phyloP scores from a whole-genome alignment of 805 yeast species.

The Wickerhamia fluorescens region DNA sequence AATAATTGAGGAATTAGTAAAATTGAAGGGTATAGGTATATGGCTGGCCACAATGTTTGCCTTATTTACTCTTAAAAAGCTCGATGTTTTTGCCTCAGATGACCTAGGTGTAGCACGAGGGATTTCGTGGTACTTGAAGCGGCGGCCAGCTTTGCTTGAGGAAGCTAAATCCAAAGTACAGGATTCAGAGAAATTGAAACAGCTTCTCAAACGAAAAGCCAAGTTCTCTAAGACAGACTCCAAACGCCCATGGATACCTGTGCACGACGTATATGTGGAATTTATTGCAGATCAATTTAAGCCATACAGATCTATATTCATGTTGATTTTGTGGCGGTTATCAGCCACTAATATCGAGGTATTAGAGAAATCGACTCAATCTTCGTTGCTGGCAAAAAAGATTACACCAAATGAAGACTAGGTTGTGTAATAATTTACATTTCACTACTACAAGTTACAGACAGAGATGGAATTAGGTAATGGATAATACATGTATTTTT shows the following conservation, averaged over 20 bases:
- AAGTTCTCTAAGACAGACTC: conserved; percentile 25
- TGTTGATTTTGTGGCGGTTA: conserved; percentile 70
- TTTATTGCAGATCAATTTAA: conserved; percentile 49
- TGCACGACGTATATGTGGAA: conserved; percentile 52
- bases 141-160: conserved; percentile 42
- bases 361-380: conserved; percentile 11
- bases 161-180: conserved; percentile 34
- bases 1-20: conserved; percentile 41
- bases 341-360: conserved; percentile 52
- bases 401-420: no score
- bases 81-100: conserved; percentile 67
- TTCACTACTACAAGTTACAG: no score
- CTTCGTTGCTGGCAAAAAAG: no score
- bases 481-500: no score
- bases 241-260: conserved; percentile 59
- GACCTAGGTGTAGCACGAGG: conserved; percentile 89
- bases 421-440: no score
- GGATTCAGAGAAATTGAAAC: conserved; percentile 24
- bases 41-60: conserved; percentile 93
- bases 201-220: conserved; percentile 32
- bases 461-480: no score
- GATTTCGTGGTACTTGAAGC: conserved; percentile 51
- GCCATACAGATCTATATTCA: conserved; percentile 64
- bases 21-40: conserved; percentile 65
- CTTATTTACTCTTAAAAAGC: conserved; percentile 56